phyloP scores from a whole-genome alignment of 2,329 filamentous ascomycete species.

The Venturia aucupariae region DNA sequence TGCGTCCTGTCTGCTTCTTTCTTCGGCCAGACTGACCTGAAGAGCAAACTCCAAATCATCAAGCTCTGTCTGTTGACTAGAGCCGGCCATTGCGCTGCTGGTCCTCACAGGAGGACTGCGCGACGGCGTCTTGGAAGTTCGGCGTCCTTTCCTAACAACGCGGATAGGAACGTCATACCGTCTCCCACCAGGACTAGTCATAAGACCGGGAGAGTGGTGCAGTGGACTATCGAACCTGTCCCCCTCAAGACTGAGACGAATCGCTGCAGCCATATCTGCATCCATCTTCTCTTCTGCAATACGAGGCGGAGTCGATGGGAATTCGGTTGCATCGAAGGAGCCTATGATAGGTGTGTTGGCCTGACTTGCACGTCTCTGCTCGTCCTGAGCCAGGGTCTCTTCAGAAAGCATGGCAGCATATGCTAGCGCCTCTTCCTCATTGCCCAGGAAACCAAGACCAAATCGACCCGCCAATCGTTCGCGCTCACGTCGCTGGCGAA shows the following conservation, averaged over 20 bases:
- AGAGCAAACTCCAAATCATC: conserved; percentile 53
- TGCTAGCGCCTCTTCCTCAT: conserved; percentile 52
- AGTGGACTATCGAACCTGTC: conserved; percentile 15
- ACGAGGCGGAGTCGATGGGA: background rate
- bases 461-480: conserved; percentile 69
- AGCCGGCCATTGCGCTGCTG: conserved; percentile 17
- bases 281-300: conserved; percentile 12
- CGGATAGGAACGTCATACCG: conserved; percentile 38
- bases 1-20: conserved; percentile 37
- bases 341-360: conserved; percentile 18
- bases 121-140: conserved; percentile 20
- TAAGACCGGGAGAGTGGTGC: background rate
- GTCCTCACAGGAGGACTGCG: conserved; percentile 21
- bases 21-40: conserved; percentile 52
- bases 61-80: conserved; percentile 30
- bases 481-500: conserved; percentile 56
- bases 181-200: background rate
- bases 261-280: conserved; percentile 54
- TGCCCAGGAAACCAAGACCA: conserved; percentile 63
- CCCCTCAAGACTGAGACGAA: conserved; percentile 39
- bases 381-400: conserved; percentile 43
- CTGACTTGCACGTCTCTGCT: conserved; percentile 37
- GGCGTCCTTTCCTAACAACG: conserved; percentile 32
- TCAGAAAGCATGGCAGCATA: conserved; percentile 55
- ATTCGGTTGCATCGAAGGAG: background rate